A percentile compares a stretch with the other conserved stretches of the same genome.
Evolutionary conservation across 768 basidiomycete species (phyloP).

Genomic region (Harrya chromipes): DNA sequence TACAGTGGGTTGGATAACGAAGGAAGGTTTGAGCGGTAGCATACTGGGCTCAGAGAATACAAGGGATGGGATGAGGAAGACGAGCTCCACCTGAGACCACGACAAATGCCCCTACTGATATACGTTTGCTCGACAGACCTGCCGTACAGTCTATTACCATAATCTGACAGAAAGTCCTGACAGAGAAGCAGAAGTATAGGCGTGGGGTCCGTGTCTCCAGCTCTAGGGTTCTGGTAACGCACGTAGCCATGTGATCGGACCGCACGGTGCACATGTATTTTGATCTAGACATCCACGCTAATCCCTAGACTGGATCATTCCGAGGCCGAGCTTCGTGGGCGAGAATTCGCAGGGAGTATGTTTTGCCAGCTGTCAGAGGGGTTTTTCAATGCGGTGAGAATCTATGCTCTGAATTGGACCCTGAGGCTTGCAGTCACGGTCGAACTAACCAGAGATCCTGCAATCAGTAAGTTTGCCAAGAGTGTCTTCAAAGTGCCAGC

Average conservation of each 20-base stretch:
- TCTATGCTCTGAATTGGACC: too few species aligned
- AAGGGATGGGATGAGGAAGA: background rate
- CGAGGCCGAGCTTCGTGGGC: background rate
- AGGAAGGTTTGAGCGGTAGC: slow-evolving; percentile 18
- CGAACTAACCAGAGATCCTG: too few species aligned
- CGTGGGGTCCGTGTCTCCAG: slow-evolving; percentile 7
- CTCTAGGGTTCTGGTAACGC: slow-evolving; percentile 3
- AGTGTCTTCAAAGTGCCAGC: too few species aligned
- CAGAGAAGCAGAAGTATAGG: slow-evolving; percentile 9
- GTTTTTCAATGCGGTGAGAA: too few species aligned
- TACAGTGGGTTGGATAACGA: slow-evolving; percentile 9
- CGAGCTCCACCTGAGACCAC: background rate
- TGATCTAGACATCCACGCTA: too few species aligned
- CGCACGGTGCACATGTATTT: background rate
- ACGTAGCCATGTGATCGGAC: slow-evolving; percentile 16
- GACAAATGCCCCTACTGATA: slow-evolving; percentile 12
- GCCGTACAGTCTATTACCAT: slow-evolving; percentile 23
- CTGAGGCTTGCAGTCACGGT: too few species aligned
- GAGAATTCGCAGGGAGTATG: background rate
- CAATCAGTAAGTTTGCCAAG: too few species aligned
- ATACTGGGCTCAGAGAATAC: slow-evolving; percentile 12
- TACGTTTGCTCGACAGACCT: slow-evolving; percentile 13
- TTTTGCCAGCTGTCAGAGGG: too few species aligned
- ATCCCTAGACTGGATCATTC: too few species aligned
- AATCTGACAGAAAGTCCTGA: slow-evolving; percentile 6